Percentiles rank a stretch among this genome's conserved stretches.
These are phyloP conservation scores for Tetradesmus obliquus DNA, from an alignment of 139 green algal genomes.

Conservation along the genomic window DNA sequence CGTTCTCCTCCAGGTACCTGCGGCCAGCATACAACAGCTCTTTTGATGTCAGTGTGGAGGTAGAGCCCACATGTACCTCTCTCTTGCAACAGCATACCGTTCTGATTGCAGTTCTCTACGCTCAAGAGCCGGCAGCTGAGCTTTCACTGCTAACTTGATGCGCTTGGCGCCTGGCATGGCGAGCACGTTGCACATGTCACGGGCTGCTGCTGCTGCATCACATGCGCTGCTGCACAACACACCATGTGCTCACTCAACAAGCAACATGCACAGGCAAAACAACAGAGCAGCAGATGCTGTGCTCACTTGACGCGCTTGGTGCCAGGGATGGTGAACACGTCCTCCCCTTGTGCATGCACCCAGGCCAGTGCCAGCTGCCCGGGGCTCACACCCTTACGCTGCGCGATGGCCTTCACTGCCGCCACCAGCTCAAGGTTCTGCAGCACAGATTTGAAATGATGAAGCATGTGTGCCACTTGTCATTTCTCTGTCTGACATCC, in stretches of 20 bases:
- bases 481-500: too few relatives aligned
- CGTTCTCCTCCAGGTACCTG: conserved; percentile 65
- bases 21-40: neutral
- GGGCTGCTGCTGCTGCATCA: too few relatives aligned
- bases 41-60: too few relatives aligned
- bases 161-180: too few relatives aligned
- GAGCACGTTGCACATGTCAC: too few relatives aligned
- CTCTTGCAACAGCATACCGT: too few relatives aligned
- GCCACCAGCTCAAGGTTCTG: conserved; percentile 79
- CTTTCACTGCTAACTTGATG: too few relatives aligned
- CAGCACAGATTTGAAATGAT: neutral
- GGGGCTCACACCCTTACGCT: conserved; percentile 70
- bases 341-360: conserved; percentile 73
- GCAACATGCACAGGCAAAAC: neutral
- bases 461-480: neutral
- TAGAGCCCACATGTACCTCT: too few relatives aligned
- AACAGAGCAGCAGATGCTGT: neutral
- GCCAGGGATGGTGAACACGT: conserved; percentile 83
- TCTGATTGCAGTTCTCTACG: too few relatives aligned
- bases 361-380: conserved; percentile 85
- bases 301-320: conserved; percentile 53
- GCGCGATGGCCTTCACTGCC: conserved; percentile 63
- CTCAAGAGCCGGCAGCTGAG: too few relatives aligned
- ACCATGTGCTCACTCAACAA: too few relatives aligned
- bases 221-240: too few relatives aligned